Conservation (phyloP, 2,329 filamentous ascomycete genomes). For the Colletotrichum gloeosporioides region DNA sequence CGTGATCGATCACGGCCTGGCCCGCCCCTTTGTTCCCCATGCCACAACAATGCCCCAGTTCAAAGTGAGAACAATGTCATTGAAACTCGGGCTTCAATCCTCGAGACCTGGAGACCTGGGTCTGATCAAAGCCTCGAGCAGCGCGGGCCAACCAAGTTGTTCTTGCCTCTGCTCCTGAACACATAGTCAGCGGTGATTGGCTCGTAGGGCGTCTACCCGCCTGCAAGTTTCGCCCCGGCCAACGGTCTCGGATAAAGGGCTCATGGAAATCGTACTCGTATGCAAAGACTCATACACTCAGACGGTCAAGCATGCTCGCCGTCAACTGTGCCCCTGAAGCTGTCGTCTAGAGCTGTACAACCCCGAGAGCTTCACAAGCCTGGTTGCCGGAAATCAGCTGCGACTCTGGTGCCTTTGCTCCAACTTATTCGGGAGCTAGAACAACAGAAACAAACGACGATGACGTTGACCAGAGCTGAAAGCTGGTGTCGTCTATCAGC, state of each 20-base stretch:
- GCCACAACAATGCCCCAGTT: not conserved
- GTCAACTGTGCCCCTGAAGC: not conserved
- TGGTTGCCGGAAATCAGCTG: fast-evolving
- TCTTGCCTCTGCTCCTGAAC: not conserved
- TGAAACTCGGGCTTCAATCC: not conserved
- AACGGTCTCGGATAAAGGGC: not conserved
- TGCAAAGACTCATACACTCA: not conserved
- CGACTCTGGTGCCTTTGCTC: not conserved
- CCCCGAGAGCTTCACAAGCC: fast-evolving
- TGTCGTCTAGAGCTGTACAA: not conserved
- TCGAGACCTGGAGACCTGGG: not conserved
- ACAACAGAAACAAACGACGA: not conserved
- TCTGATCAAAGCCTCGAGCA: not conserved
- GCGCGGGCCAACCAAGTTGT: not conserved
- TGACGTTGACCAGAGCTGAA: not conserved
- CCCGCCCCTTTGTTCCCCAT: not conserved
- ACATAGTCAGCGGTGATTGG: not conserved
- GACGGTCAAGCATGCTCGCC: fast-evolving
- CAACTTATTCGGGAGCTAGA: not conserved
- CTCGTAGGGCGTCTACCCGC: fast-evolving
- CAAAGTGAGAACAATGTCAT: not conserved
- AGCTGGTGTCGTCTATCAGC: not conserved
- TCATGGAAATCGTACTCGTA: not conserved
- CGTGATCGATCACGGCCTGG: not conserved
- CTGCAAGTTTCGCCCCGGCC: not conserved